These are phyloP conservation scores for Apiotrichum montevideense DNA, from an alignment of 1,284 basidiomycete genomes.

Conservation along the genomic window DNA sequence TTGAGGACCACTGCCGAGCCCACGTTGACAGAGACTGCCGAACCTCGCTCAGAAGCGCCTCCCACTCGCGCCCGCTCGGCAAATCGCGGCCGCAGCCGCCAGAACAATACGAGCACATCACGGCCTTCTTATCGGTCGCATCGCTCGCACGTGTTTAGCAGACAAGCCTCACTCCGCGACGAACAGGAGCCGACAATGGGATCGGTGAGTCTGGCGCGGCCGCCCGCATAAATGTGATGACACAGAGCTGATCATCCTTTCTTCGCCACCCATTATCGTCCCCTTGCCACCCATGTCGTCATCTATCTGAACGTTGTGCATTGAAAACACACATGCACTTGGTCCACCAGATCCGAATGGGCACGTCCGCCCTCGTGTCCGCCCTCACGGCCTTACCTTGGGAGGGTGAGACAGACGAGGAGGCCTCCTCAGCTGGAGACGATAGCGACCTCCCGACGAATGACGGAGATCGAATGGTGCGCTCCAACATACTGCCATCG, in stretches of 20 bases:
- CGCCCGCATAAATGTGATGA: too few species aligned
- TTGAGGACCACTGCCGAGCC: too few species aligned
- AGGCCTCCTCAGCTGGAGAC: not conserved
- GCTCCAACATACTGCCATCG: slow-evolving; percentile 7
- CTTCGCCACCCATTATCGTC: not conserved
- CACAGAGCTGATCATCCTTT: not conserved
- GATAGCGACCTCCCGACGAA: slow-evolving; percentile 10
- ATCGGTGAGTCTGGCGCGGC: slow-evolving; percentile 22
- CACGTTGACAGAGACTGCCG: too few species aligned
- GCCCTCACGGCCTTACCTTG: slow-evolving; percentile 40
- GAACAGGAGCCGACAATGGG: slow-evolving; percentile 18
- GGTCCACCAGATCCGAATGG: slow-evolving; percentile 34
- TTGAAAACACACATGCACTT: too few species aligned
- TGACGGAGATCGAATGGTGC: slow-evolving; percentile 10
- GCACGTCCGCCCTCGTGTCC: slow-evolving; percentile 42
- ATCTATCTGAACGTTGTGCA: not conserved
- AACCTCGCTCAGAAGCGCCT: too few species aligned
- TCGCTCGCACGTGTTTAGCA: not conserved
- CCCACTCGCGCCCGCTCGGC: too few species aligned
- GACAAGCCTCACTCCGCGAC: too few species aligned
- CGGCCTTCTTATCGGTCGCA: too few species aligned
- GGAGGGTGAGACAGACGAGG: slow-evolving; percentile 25
- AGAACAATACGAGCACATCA: too few species aligned
- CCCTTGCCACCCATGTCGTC: not conserved
- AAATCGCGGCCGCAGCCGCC: too few species aligned